Evolutionary conservation across 2,329 filamentous ascomycete species (phyloP).

Genomic region (Penicillium verrucosum): DNA sequence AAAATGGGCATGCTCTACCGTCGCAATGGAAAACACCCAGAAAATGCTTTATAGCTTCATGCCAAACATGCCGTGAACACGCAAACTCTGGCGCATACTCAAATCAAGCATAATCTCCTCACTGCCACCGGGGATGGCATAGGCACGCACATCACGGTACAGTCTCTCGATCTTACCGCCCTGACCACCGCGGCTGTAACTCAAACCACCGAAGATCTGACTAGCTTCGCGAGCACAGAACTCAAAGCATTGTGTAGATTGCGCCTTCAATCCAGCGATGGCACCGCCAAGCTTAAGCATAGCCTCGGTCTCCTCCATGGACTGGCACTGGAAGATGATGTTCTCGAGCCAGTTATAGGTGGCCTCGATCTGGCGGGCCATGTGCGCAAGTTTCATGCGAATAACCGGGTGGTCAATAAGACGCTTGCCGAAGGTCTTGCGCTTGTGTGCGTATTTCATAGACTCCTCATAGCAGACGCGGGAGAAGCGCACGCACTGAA

Average conservation of each 20-base stretch:
- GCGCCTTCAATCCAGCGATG: conserved; percentile 90
- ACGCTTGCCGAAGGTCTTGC: conserved; percentile 91
- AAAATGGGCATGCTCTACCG: not conserved
- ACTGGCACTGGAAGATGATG: conserved; percentile 85
- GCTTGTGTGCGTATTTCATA: conserved; percentile 96
- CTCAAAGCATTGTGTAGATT: conserved; percentile 91
- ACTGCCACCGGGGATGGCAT: conserved; percentile 90
- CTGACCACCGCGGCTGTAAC: conserved; percentile 89
- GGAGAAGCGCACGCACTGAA: conserved; percentile 91
- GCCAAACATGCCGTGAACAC: conserved; percentile 83
- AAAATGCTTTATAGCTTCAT: conserved; percentile 68
- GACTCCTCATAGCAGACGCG: conserved; percentile 97
- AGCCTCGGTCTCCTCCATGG: conserved; percentile 90
- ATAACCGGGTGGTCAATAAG: conserved; percentile 97
- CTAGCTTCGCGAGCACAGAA: conserved; percentile 95
- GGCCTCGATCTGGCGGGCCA: conserved; percentile 96
- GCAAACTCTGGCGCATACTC: conserved; percentile 85
- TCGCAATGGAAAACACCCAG: conserved; percentile 2
- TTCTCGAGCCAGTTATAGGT: conserved; percentile 97
- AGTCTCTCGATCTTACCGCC: conserved; percentile 92
- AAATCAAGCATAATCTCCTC: conserved; percentile 99
- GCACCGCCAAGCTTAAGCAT: conserved; percentile 94
- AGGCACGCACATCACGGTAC: conserved; percentile 92
- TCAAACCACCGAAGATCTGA: conserved; percentile 95
- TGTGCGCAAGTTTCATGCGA: conserved; percentile 94